Evolutionary conservation across 768 basidiomycete genomes (phyloP).

Genomic region (Phaeotremella skinneri): DNA sequence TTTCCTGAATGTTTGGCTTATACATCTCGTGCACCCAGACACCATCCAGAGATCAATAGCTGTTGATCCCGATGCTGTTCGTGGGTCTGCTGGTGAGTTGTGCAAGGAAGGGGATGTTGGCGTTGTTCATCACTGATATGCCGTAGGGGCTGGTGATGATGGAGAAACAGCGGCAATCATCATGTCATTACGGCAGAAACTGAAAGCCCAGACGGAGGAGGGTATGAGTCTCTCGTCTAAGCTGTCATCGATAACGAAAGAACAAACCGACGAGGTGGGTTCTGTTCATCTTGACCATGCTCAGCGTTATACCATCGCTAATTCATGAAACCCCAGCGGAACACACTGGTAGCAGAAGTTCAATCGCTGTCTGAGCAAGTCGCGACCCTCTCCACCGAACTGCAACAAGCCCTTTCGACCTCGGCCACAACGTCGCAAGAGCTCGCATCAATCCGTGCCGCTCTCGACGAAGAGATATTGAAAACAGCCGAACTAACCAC

Average conservation of each 20-base stretch:
- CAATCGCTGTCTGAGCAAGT: conserved; percentile 46
- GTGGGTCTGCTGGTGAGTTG: conserved; percentile 42
- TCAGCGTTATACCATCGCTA: neutral
- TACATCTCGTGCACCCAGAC: conserved; percentile 47
- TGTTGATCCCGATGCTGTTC: conserved; percentile 52
- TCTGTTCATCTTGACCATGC: no score
- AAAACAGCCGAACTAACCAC: neutral
- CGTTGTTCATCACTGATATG: neutral
- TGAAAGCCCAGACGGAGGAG: conserved; percentile 68
- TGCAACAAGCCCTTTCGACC: conserved; percentile 21
- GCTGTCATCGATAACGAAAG: conserved; percentile 42
- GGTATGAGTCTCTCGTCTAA: conserved; percentile 52
- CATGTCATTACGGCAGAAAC: conserved; percentile 75
- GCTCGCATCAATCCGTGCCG: conserved; percentile 3
- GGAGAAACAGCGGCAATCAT: conserved; percentile 79
- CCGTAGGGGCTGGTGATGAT: conserved; percentile 57
- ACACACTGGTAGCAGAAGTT: conserved; percentile 42
- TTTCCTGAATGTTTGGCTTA: neutral
- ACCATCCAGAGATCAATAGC: conserved; percentile 54
- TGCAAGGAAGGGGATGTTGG: neutral
- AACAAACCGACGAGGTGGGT: conserved; percentile 50
- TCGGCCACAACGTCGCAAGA: neutral
- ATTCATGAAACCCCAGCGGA: conserved; percentile 35
- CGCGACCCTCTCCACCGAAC: conserved; percentile 29
- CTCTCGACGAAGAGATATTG: neutral